Evolutionary conservation across 441 rosid species (phyloP).

Genomic region (Adansonia rubrostipa): DNA sequence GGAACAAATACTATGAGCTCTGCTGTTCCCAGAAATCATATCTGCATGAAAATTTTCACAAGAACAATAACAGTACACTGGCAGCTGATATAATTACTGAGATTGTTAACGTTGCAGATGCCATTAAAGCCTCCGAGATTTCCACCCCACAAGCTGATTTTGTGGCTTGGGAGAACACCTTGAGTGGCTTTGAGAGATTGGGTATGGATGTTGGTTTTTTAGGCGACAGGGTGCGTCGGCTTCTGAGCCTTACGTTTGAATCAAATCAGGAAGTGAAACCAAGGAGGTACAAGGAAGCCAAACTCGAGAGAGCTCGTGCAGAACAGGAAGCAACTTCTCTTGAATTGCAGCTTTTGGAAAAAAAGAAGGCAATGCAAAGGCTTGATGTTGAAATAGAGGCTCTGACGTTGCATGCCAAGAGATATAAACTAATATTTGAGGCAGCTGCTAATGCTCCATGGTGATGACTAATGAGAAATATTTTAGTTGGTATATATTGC

Average conservation of each 20-base stretch:
- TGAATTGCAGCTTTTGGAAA: not conserved
- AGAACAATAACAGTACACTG: not conserved
- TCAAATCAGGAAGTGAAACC: not conserved
- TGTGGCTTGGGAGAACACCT: not conserved
- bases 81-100: not conserved
- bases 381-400: constrained; percentile 11
- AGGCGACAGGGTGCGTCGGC: not conserved
- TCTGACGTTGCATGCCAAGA: not conserved
- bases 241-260: constrained; percentile 17
- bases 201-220: not conserved
- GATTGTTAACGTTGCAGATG: constrained; percentile 2
- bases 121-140: constrained; percentile 5
- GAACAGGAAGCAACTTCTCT: constrained; percentile 6
- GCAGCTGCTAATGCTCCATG: constrained; percentile 15
- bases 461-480: constrained; percentile 2
- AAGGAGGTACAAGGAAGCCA: constrained; percentile 15
- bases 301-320: constrained; percentile 4
- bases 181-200: not conserved
- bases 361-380: constrained; percentile 13
- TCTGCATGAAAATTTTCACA: not conserved
- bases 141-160: constrained; percentile 1
- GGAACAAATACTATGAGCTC: not conserved
- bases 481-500: not conserved
- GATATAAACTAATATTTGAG: constrained; percentile 1
- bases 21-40: not conserved